Percentiles rank a stretch among this genome's conserved stretches.
Evolutionary conservation across 495 filamentous ascomycete genomes (phyloP).

Genomic region (Aspergillus sclerotiicarbonarius): DNA sequence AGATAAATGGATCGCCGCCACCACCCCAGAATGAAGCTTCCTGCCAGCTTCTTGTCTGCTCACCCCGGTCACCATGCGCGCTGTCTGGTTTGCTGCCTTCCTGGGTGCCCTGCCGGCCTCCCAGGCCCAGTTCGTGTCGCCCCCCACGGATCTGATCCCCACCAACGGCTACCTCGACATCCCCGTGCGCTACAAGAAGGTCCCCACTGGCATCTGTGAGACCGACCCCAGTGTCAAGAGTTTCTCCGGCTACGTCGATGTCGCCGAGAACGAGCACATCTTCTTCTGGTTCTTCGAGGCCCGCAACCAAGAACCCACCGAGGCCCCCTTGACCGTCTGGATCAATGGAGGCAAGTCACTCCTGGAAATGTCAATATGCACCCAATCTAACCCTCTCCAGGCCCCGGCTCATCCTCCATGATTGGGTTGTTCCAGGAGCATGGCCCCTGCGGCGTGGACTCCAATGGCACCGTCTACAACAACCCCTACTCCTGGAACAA

Average conservation of each 20-base stretch:
- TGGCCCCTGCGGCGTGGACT: conserved; percentile 55
- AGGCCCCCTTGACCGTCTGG: conserved; percentile 62
- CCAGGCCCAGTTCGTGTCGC: conserved; percentile 56
- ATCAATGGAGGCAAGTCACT: conserved; percentile 49
- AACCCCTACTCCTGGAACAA: conserved; percentile 60
- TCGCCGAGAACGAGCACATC: conserved; percentile 58
- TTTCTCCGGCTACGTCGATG: conserved; percentile 66
- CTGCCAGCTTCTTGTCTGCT: not conserved
- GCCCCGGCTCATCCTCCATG: conserved; percentile 57
- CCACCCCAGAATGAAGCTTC: too few species aligned
- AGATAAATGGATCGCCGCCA: too few species aligned
- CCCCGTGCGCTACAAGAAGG: conserved; percentile 59
- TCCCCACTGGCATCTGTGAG: conserved; percentile 63
- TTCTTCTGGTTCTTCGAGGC: conserved; percentile 69
- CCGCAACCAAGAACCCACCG: conserved; percentile 49
- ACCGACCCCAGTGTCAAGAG: conserved; percentile 62
- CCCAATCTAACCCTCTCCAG: conserved; percentile 16
- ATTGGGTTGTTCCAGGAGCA: conserved; percentile 62
- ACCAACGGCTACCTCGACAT: conserved; percentile 52
- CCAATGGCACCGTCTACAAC: conserved; percentile 47
- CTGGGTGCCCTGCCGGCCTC: conserved; percentile 16
- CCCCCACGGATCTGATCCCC: conserved; percentile 52
- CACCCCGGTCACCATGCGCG: conserved; percentile 5
- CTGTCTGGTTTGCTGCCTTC: conserved; percentile 5
- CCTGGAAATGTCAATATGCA: not conserved